Conservation (phyloP, 495 filamentous ascomycete genomes). For the Penicillium ucsense region DNA sequence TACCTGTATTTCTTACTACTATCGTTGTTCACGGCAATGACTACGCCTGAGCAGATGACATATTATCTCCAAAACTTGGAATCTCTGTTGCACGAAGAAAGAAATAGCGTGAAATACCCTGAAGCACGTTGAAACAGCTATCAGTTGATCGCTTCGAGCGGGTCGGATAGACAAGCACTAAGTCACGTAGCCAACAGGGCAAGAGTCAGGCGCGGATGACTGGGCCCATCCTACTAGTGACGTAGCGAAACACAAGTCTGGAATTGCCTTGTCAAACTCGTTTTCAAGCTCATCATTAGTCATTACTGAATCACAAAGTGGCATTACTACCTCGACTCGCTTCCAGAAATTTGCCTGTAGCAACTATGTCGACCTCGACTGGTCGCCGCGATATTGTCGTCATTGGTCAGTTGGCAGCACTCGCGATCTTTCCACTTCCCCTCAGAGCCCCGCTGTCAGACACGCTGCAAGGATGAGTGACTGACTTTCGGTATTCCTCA, state of each 20-base stretch:
- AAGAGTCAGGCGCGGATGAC: too few species aligned
- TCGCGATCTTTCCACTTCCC: conserved; percentile 11
- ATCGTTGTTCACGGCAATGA: background rate
- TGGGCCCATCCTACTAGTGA: conserved; percentile 8
- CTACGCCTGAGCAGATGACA: too few species aligned
- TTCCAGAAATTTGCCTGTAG: conserved; percentile 10
- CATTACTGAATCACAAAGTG: conserved; percentile 12
- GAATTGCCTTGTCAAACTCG: background rate
- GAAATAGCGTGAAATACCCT: too few species aligned
- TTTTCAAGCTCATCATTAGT: background rate
- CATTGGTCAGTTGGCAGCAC: conserved; percentile 42
- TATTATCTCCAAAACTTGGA: too few species aligned
- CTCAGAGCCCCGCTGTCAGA: too few species aligned
- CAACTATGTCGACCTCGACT: conserved; percentile 26
- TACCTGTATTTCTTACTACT: too few species aligned
- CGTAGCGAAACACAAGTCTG: conserved; percentile 10
- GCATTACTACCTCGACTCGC: conserved; percentile 15
- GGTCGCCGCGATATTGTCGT: conserved; percentile 57
- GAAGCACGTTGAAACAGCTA: too few species aligned
- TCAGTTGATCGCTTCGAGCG: too few species aligned
- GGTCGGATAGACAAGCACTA: too few species aligned
- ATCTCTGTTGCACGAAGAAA: too few species aligned
- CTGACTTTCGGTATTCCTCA: conserved; percentile 15
- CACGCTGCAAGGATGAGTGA: conserved; percentile 3
- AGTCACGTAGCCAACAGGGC: too few species aligned